A percentile compares a stretch with the other conserved stretches of the same genome.
These are phyloP conservation scores for Hygrocybe coccinea DNA, from an alignment of 768 basidiomycete species.

Conservation along the genomic window DNA sequence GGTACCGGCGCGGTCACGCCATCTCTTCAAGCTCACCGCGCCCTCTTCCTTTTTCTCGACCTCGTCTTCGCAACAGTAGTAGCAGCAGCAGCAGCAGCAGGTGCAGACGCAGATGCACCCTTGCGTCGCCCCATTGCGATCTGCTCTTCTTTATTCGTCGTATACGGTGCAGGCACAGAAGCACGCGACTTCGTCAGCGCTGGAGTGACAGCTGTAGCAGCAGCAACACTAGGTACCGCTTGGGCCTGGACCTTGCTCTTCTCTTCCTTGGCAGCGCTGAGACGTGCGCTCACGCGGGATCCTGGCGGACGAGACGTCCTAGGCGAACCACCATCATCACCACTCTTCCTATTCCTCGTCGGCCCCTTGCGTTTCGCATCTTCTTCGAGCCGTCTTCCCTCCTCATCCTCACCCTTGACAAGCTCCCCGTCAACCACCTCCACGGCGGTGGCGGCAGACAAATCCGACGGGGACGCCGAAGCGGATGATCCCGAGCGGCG, in stretches of 20 bases:
- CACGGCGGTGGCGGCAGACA: slow-evolving; percentile 36
- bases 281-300: background rate
- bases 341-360: slow-evolving; percentile 7
- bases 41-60: background rate
- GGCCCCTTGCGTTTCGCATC: slow-evolving; percentile 10
- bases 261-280: background rate
- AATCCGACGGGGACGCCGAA: slow-evolving; percentile 32
- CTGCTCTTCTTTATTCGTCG: slow-evolving; percentile 5
- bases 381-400: slow-evolving; percentile 23
- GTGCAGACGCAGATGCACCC: background rate
- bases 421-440: slow-evolving; percentile 14
- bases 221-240: background rate
- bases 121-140: slow-evolving; percentile 10
- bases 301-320: background rate
- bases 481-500: background rate
- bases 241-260: no score
- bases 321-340: no score
- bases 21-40: no score
- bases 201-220: background rate
- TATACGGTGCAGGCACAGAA: slow-evolving; percentile 3
- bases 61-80: background rate
- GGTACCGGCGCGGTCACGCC: no score
- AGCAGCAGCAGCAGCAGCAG: background rate
- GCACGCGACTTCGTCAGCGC: background rate
- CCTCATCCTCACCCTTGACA: background rate